Evolutionary conservation across 2,329 filamentous ascomycete genomes (phyloP).

Genomic region (Furcasterigmium furcatum): DNA sequence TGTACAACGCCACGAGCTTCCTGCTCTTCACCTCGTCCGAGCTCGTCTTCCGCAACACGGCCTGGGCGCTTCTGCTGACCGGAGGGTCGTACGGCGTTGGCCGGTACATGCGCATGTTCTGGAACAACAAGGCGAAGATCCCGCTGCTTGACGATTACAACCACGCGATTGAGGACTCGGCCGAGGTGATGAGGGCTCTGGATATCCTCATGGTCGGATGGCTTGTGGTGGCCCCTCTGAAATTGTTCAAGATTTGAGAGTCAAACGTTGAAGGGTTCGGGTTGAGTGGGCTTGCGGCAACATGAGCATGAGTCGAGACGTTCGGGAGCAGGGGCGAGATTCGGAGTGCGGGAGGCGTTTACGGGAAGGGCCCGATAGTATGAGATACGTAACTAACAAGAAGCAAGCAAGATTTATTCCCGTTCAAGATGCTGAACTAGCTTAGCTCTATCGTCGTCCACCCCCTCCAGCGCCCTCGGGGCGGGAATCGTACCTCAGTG

Average conservation of each 20-base stretch:
- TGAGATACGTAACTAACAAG: too few species aligned
- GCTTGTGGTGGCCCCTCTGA: background rate
- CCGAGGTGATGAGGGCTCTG: background rate
- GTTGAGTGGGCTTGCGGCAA: too few species aligned
- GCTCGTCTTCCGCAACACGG: slow-evolving; percentile 6
- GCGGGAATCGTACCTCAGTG: too few species aligned
- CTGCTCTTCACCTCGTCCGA: slow-evolving; percentile 9
- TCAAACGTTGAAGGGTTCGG: too few species aligned
- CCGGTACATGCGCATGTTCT: slow-evolving; percentile 22
- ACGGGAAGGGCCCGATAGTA: too few species aligned
- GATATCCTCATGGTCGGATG: background rate
- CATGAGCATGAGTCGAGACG: too few species aligned
- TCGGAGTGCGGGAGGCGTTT: too few species aligned
- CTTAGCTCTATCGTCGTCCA: too few species aligned
- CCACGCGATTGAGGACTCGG: slow-evolving; percentile 20
- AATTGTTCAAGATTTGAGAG: background rate
- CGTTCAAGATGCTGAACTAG: too few species aligned
- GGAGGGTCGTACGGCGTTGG: slow-evolving; percentile 10
- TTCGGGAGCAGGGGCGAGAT: too few species aligned
- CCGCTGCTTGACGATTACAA: slow-evolving; percentile 24
- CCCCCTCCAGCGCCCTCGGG: too few species aligned
- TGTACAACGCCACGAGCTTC: slow-evolving; percentile 12
- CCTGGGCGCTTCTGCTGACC: slow-evolving; percentile 16
- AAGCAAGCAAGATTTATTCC: too few species aligned
- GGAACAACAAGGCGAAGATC: slow-evolving; percentile 21